Evolutionary conservation across 176 grass and related monocot species (phyloP), one percentile per base, ranked within the genome.

Genomic region (Triticum urartu): DNA sequence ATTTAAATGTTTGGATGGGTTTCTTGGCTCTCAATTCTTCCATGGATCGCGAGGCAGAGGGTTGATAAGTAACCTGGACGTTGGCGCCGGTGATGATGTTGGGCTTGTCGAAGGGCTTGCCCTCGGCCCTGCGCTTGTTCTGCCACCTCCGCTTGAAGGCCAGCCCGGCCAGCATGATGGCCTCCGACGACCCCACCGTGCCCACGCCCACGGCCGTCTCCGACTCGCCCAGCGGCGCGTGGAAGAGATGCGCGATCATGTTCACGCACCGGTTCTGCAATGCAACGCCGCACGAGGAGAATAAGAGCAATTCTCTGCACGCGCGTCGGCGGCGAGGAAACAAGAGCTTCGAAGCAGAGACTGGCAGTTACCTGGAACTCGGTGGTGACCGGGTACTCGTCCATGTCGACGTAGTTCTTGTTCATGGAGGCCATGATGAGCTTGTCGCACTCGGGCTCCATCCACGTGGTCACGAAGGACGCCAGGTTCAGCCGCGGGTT

Each of bases 371-470:
- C 97, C 97, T 99, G 97, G 66, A 99, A 89, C 68, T 99, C 97
- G 72, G 97, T 99, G 76, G 97, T 99, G 68, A 99, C 89, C 0
- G 97, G 97, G 68, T 99, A 99, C 89, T 99, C 97, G 74, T 99
- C 97, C 97, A 99, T 96, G 92, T 99, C 97, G 77, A 99, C 97
- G 38, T 99, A 99, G 80, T 99, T 99, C 87, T 99, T 99, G 83
- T 93, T 99, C 30, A 93, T 86, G 82, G 97, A 77, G 15, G 73
- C 92, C 97, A 99, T 99, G 73, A 96, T 96, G 80, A 99, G 92
- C 90, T 94, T 94, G 89, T 99, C 97, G 83, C 97, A 96, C 88
- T 99, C 97, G 9, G 97, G 97, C 83, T 96, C 97, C 97, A 99
- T 99, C 97, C 97, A 96, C 3, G 97, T 99, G 60, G 97, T 99